Evolutionary conservation across 108 stramenopile species (phyloP), one percentile per base, ranked within the genome.

Genomic region (Pseudonitzschia pungens): DNA sequence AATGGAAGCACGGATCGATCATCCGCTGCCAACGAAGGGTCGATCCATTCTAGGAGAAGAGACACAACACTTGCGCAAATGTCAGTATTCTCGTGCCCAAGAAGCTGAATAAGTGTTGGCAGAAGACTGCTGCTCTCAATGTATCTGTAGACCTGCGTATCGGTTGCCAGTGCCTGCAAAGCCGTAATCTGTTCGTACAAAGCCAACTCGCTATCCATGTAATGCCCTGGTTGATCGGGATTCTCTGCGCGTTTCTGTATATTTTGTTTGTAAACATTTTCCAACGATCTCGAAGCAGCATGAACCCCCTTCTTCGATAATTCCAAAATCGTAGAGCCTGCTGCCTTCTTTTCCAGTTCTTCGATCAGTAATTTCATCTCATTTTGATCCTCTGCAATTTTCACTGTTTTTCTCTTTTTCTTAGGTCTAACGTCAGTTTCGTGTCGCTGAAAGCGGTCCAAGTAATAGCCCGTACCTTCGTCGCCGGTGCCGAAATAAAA

Each of bases 121-220:
- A 81, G 51, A 9, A 88, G 79, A 27, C 51, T 50, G 10, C 54
- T 59, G 7, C 64, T 64, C 20, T 82, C 48, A 5, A 84, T 63
- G 8, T 76, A 72, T 29, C 31, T 56, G 78, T 88, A 93, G 42
- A 81, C 66, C 15, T 67, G 27, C 15, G 78, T 50, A 68, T 78
- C 72, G 67, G 86, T 53, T 0, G 89, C 89, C 11, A 87, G 73
- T 20, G 79, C 74, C 44, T 78, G 66, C 14, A 90, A 70, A 1
- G 66, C 50, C 11, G 70, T 53, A 22, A 93, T 75, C 42, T 89
- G 86, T 59, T 93, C 89, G 60, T 91, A 73, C 45, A 93, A 56
- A n/a, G 80, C 75, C 67, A 93, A 43, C 68, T 93, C 92, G 60
- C 81, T 83, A 28, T 83, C 70, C 83, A 93, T 85, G 80, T 86